Conservation (phyloP, 2,329 filamentous ascomycete genomes). For the Colletotrichum sp. region DNA sequence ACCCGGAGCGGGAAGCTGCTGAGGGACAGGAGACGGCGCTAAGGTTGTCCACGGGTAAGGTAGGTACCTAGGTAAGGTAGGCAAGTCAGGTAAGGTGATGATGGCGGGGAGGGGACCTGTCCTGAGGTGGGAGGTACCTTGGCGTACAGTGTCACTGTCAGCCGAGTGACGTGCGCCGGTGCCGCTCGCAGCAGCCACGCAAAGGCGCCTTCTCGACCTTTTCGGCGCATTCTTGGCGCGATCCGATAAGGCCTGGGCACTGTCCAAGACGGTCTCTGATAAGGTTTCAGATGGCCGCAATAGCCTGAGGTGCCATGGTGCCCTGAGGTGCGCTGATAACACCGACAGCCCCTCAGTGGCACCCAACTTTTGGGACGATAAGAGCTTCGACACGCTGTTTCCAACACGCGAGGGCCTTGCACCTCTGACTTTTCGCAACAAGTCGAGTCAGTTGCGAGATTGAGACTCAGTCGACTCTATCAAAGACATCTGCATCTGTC, state of each 20-base stretch:
- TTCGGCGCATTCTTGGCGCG: background rate
- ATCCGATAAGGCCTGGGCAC: background rate
- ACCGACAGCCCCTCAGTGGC: background rate
- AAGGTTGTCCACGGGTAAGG: background rate
- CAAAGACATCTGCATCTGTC: background rate
- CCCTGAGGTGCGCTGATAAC: background rate
- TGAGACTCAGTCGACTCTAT: background rate
- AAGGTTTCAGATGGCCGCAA: conserved; percentile 7
- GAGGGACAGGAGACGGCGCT: background rate
- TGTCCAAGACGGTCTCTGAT: background rate
- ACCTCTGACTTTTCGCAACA: conserved; percentile 14
- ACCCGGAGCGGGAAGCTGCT: background rate
- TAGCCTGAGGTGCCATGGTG: background rate
- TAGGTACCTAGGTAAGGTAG: background rate
- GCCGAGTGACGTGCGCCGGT: background rate
- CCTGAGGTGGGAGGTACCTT: background rate
- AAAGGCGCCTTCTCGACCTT: background rate
- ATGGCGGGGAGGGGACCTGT: background rate
- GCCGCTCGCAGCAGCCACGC: background rate
- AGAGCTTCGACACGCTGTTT: background rate
- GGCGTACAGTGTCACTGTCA: background rate
- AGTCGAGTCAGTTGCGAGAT: background rate
- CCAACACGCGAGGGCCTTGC: background rate
- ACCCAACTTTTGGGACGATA: background rate
- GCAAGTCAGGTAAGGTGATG: background rate